Evolutionary conservation across 805 yeast genomes (phyloP), one percentile per base, ranked within the genome.

Genomic region (Clavispora asparagi): DNA sequence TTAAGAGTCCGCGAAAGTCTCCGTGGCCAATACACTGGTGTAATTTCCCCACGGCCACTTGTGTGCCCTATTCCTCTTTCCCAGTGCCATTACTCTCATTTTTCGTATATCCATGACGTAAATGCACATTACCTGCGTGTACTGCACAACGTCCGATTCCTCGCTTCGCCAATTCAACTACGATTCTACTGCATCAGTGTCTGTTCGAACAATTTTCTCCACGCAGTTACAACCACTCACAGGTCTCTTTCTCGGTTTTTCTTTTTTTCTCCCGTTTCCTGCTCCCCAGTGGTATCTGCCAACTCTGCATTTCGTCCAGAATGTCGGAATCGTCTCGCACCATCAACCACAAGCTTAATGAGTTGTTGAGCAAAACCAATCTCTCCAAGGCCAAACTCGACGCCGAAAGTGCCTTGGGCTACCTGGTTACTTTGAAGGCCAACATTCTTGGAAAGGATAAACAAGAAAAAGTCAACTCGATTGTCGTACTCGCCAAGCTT

Each of bases 401-500:
- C 40, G 55, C 60, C 8, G 38, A 55, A 1, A 61, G 68, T 0
- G 72, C 73, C 12, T 49, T 69, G 37, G 50, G 46, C 39, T 71
- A 68, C 53, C 68, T 71, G 35, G 44, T 56, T 26, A 65, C 66
- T 23, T 63, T 80, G 37, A 70, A 68, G 47, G 41, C 60, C 11
- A 71, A 74, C 39, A 73, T 78, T 29, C 54, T 73, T 46, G 77
- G 77, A 12, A 64, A 65, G 42, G 77, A 73, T 48, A 74, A 74
- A 45, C 72, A 74, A 41, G 83, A 78, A 47, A 71, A 73, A 50
- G 71, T 76, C 41, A 79, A 77, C 58, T 70, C 79, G 2, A 74
- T 81, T 9, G 75, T 76, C 1, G 79, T 80, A 4, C 61, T 82
- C 28, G 77, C 83, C 29, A 78, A 73, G 51, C 64, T 78, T 26